phyloP scores from a whole-genome alignment of 768 basidiomycete genomes.

The Vararia minispora region DNA sequence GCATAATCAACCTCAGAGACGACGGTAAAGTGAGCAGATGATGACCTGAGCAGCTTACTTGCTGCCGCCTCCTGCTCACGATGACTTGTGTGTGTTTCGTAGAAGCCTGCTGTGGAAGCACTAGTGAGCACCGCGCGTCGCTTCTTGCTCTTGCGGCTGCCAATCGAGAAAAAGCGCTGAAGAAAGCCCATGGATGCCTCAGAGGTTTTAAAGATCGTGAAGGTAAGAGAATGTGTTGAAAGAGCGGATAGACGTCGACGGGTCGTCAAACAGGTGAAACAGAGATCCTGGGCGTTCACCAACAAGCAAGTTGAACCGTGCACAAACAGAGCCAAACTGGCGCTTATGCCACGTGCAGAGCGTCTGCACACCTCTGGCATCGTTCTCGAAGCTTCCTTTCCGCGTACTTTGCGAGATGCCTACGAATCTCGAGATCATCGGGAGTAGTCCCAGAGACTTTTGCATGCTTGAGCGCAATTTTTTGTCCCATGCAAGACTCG shows the following conservation, averaged over 20 bases:
- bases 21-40: slow-evolving; percentile 54
- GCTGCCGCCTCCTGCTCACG: slow-evolving; percentile 35
- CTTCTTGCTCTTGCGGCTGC: slow-evolving; percentile 51
- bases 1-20: slow-evolving; percentile 45
- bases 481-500: slow-evolving; percentile 57
- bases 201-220: slow-evolving; percentile 8
- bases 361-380: background rate
- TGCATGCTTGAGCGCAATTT: slow-evolving; percentile 74
- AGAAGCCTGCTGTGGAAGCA: background rate
- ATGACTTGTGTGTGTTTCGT: slow-evolving; percentile 5
- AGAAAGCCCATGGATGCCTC: slow-evolving; percentile 48
- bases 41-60: slow-evolving; percentile 52
- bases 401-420: slow-evolving; percentile 12
- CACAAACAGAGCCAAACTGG: background rate
- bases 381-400: background rate
- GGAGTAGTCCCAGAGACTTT: slow-evolving; percentile 56
- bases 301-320: slow-evolving; percentile 2
- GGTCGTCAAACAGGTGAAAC: background rate
- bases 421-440: slow-evolving; percentile 13
- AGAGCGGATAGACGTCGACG: background rate
- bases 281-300: background rate
- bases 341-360: background rate
- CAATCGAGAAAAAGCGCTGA: slow-evolving; percentile 58
- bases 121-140: slow-evolving; percentile 8
- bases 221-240: slow-evolving; percentile 2